A percentile compares a stretch with the other conserved stretches of the same genome.
These are phyloP conservation scores for Hypoxylon fuscum DNA, from an alignment of 495 filamentous ascomycete species.

Conservation along the genomic window DNA sequence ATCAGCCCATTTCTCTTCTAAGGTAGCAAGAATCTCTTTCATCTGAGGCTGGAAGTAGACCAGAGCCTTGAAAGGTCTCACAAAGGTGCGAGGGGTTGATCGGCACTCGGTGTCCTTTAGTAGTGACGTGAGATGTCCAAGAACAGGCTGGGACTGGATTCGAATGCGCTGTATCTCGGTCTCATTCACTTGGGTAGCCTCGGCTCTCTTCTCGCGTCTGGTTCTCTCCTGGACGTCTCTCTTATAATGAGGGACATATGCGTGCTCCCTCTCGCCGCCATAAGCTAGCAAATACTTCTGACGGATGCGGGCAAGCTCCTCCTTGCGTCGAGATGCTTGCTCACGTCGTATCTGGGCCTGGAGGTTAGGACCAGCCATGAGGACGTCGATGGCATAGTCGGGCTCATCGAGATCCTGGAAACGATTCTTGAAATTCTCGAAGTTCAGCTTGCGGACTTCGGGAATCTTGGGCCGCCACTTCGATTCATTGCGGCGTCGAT, in stretches of 20 bases:
- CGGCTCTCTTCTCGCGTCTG: slow-evolving; percentile 32
- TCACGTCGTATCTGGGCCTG: slow-evolving; percentile 47
- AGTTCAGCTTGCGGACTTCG: slow-evolving; percentile 46
- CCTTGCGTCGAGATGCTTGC: slow-evolving; percentile 39
- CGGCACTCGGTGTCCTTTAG: slow-evolving; percentile 33
- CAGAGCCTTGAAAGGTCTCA: slow-evolving; percentile 52
- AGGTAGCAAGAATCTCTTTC: slow-evolving; percentile 43
- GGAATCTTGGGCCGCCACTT: slow-evolving; percentile 48
- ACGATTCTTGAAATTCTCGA: slow-evolving; percentile 52
- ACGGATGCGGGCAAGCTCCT: slow-evolving; percentile 39
- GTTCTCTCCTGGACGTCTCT: slow-evolving; percentile 26
- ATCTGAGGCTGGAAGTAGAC: slow-evolving; percentile 51
- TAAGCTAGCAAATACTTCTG: slow-evolving; percentile 40
- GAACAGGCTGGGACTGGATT: slow-evolving; percentile 49
- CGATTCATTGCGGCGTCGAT: slow-evolving; percentile 38
- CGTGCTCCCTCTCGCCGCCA: slow-evolving; percentile 24
- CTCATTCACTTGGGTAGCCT: slow-evolving; percentile 32
- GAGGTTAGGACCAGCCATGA: slow-evolving; percentile 41
- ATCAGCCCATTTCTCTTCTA: slow-evolving; percentile 51
- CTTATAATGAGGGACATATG: slow-evolving; percentile 7
- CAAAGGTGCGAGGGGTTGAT: slow-evolving; percentile 46
- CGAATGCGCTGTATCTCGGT: slow-evolving; percentile 49
- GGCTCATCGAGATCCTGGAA: slow-evolving; percentile 41
- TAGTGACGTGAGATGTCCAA: slow-evolving; percentile 43
- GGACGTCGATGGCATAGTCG: slow-evolving; percentile 48